These are phyloP conservation scores for Alliaria petiolata DNA, from an alignment of 345 rosid species.

Conservation along the genomic window DNA sequence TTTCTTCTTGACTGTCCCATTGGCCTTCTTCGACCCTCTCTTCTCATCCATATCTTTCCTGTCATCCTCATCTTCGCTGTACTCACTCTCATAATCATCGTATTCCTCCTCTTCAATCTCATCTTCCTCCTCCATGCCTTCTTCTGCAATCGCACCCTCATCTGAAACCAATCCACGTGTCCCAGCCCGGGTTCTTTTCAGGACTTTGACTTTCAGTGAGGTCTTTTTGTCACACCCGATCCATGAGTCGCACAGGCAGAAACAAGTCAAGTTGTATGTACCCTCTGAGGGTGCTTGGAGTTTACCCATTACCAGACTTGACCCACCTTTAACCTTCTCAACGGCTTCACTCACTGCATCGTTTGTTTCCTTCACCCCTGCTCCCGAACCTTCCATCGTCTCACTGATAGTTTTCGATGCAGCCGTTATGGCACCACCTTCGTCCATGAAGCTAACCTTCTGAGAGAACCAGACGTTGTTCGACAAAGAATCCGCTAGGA, in stretches of 20 bases:
- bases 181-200: conserved; percentile 85
- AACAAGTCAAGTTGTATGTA: conserved; percentile 78
- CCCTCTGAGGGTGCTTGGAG: conserved; percentile 87
- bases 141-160: conserved; percentile 71
- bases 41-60: conserved; percentile 55
- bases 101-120: conserved; percentile 86
- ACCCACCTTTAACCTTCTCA: conserved; percentile 79
- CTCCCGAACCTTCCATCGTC: conserved; percentile 89
- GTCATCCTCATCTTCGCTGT: conserved; percentile 89
- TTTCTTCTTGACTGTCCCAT: conserved; percentile 45
- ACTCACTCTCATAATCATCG: conserved; percentile 90
- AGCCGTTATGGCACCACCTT: conserved; percentile 64
- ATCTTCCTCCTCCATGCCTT: conserved; percentile 91
- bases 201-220: conserved; percentile 68
- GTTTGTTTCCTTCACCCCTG: conserved; percentile 66
- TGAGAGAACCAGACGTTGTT: conserved; percentile 92
- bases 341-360: conserved; percentile 60
- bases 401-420: conserved; percentile 94
- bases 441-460: conserved; percentile 94
- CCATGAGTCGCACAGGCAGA: conserved; percentile 92
- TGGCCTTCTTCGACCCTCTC: conserved; percentile 64
- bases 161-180: conserved; percentile 60
- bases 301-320: conserved; percentile 88
- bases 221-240: conserved; percentile 81
- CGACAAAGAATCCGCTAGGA: conserved; percentile 72